phyloP scores from a whole-genome alignment of 306 rosid genomes.

The Castanea mollissima region DNA sequence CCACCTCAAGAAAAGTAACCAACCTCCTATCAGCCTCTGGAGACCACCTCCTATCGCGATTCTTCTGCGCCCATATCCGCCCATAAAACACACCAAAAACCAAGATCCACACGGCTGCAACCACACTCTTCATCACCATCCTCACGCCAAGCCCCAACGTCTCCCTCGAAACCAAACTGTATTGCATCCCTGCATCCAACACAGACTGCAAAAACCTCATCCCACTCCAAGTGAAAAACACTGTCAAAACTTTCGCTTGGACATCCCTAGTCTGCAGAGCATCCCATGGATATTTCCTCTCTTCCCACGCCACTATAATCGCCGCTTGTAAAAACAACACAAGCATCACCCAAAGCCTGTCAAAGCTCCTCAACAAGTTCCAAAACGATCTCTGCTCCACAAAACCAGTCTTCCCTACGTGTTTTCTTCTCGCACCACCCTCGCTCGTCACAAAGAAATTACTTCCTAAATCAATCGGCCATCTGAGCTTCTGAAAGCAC shows the following conservation, averaged over 20 bases:
- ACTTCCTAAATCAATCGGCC: conserved; percentile 83
- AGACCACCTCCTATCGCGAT: conserved; percentile 61
- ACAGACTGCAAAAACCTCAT: conserved; percentile 74
- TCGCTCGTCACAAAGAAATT: conserved; percentile 63
- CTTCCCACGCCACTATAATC: conserved; percentile 83
- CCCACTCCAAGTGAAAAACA: conserved; percentile 84
- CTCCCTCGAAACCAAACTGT: conserved; percentile 80
- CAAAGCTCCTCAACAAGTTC: conserved; percentile 86
- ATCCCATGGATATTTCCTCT: conserved; percentile 59
- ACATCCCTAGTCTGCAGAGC: conserved; percentile 51
- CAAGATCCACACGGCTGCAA: conserved; percentile 72
- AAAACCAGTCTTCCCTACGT: conserved; percentile 94
- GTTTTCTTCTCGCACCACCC: conserved; percentile 37
- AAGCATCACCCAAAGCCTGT: conserved; percentile 87
- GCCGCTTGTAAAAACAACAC: conserved; percentile 81
- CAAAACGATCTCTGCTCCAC: conserved; percentile 95
- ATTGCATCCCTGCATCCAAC: conserved; percentile 81
- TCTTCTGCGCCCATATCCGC: conserved; percentile 78
- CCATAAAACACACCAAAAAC: conserved; percentile 68
- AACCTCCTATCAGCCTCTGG: conserved; percentile 53
- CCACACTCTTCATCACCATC: conserved; percentile 68
- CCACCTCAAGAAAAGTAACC: conserved; percentile 59
- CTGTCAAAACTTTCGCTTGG: conserved; percentile 65
- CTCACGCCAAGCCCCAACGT: conserved; percentile 70
- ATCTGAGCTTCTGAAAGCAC: conserved; percentile 84